A percentile compares a stretch with the other conserved stretches of the same genome.
Evolutionary conservation across 2,329 filamentous ascomycete genomes (phyloP).

Genomic region (Plectosphaerella plurivora): DNA sequence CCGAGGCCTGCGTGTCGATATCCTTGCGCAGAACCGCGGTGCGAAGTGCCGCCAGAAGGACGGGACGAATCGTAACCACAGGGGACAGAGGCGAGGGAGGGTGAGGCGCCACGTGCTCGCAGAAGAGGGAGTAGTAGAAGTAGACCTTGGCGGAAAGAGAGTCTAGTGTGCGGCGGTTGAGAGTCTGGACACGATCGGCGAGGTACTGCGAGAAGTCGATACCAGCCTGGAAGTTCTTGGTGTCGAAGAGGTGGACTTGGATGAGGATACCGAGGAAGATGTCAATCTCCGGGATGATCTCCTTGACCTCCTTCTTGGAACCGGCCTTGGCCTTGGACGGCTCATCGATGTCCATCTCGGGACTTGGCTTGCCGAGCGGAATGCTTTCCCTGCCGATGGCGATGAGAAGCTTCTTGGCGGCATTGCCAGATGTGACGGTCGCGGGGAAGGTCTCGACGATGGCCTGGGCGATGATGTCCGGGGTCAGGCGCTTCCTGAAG

Average conservation of each 20-base stretch:
- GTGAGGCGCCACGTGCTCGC: slow-evolving; percentile 81
- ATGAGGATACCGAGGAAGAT: slow-evolving; percentile 82
- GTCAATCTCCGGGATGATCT: slow-evolving; percentile 80
- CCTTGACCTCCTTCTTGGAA: slow-evolving; percentile 65
- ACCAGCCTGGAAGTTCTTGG: slow-evolving; percentile 74
- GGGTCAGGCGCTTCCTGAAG: slow-evolving; percentile 83
- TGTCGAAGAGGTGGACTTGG: slow-evolving; percentile 86
- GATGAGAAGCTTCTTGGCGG: slow-evolving; percentile 65
- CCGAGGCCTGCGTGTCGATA: slow-evolving; percentile 91
- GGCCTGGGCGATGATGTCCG: slow-evolving; percentile 75
- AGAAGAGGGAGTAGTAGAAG: slow-evolving; percentile 96
- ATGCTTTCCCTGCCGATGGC: slow-evolving; percentile 65
- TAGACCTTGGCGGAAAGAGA: slow-evolving; percentile 92
- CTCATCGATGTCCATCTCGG: slow-evolving; percentile 74
- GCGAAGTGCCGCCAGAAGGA: slow-evolving; percentile 80
- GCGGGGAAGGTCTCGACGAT: slow-evolving; percentile 76
- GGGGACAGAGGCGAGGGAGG: slow-evolving; percentile 86
- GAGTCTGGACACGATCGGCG: slow-evolving; percentile 76
- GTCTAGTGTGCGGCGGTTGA: slow-evolving; percentile 92
- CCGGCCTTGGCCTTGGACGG: slow-evolving; percentile 49
- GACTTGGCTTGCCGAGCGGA: slow-evolving; percentile 52
- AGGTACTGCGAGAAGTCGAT: slow-evolving; percentile 80
- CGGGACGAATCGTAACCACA: slow-evolving; percentile 80
- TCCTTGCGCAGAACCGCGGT: slow-evolving; percentile 97
- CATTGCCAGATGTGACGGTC: slow-evolving; percentile 53